Percentiles rank a stretch among this genome's conserved stretches.
Evolutionary conservation across 805 yeast genomes (phyloP).

Genomic region (Metschnikowia noctiluminum): DNA sequence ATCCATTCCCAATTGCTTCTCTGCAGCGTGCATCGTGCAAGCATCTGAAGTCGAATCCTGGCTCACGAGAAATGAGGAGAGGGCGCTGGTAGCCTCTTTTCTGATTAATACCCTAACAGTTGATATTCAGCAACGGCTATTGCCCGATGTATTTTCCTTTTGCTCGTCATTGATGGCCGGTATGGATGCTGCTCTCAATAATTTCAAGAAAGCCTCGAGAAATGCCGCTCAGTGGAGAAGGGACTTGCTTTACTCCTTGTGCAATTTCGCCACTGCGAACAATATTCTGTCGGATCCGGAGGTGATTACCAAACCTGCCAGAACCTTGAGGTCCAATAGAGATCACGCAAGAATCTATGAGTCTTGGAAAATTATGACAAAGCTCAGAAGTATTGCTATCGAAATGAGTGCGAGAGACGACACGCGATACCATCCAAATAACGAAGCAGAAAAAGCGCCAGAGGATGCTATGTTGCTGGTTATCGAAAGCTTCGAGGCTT

Average conservation of each 20-base stretch:
- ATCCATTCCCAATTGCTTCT: slow-evolving; percentile 20
- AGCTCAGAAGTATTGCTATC: slow-evolving; percentile 70
- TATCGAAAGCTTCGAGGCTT: slow-evolving; percentile 56
- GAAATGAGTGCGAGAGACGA: neutral
- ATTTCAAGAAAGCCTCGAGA: slow-evolving; percentile 16
- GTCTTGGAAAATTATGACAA: slow-evolving; percentile 82
- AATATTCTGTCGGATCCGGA: slow-evolving; percentile 80
- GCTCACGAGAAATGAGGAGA: slow-evolving; percentile 22
- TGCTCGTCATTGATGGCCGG: slow-evolving; percentile 9
- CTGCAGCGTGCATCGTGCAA: slow-evolving; percentile 9
- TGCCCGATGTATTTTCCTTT: slow-evolving; percentile 24
- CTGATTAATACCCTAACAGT: slow-evolving; percentile 13
- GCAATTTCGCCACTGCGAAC: slow-evolving; percentile 35
- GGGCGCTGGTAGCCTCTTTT: slow-evolving; percentile 8
- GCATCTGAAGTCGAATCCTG: slow-evolving; percentile 37
- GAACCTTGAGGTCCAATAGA: slow-evolving; percentile 65
- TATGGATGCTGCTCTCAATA: slow-evolving; percentile 16
- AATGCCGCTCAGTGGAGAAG: slow-evolving; percentile 20
- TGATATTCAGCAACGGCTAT: slow-evolving; percentile 19
- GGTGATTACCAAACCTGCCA: slow-evolving; percentile 85
- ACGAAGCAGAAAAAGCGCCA: slow-evolving; percentile 44
- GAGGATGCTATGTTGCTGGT: slow-evolving; percentile 53
- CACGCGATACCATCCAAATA: slow-evolving; percentile 4
- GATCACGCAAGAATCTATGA: slow-evolving; percentile 77
- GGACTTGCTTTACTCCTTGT: slow-evolving; percentile 41